Base-by-base conservation (phyloP, 768 basidiomycete genomes). In the Tephrocybe rancida region DNA sequence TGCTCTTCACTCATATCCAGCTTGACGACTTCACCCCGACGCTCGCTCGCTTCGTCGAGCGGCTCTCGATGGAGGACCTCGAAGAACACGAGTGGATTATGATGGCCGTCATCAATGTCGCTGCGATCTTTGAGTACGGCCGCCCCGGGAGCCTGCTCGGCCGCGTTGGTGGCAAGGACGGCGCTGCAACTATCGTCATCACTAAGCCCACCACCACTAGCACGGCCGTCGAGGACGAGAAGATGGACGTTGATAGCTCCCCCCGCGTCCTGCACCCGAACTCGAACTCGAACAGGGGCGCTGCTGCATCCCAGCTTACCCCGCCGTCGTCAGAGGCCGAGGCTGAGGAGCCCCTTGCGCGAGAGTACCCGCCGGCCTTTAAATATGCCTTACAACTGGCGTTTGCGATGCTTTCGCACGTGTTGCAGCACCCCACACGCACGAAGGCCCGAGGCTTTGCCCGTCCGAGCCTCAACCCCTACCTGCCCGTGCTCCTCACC, bases 1-100 rank as follows among this genome's bases (percentile, higher is more conserved):
- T 98, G 94, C 79, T 99, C 1, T 98, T 98, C 73, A 98, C 97
- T 13, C 88, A 90, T 58, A 93, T 97, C 58, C 83, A 95, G 58
- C 84, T 99, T 24, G 97, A 99, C 67, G 90, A 95, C 66, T 98
- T 98, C 65, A 72, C 82, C 38, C 78, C 86, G 11, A 87, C 87
- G 0, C 81, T 95, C 22, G 88, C 87, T 1, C 87, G 93, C 18
- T 90, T 95, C 66, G 79, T 94, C 32, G 95, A 96, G 68, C 87
- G 91, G 35, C 80, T 96, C 2, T 80, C 86, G 48, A 87, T 95
- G 52, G 92, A 95, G 56, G 85, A 83, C 9, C 87, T 84, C 0
- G 83, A 90, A 59, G 88, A 87, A 64, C 84, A 87, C 25, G 92
- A 96, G 52, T 99, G 97, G 97, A 87, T 92, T 61, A 94, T 95